A percentile compares a stretch with the other conserved stretches of the same genome.
These are phyloP conservation scores for Clarireedia homoeocarpa DNA, from an alignment of 2,329 filamentous ascomycete species.

Conservation along the genomic window DNA sequence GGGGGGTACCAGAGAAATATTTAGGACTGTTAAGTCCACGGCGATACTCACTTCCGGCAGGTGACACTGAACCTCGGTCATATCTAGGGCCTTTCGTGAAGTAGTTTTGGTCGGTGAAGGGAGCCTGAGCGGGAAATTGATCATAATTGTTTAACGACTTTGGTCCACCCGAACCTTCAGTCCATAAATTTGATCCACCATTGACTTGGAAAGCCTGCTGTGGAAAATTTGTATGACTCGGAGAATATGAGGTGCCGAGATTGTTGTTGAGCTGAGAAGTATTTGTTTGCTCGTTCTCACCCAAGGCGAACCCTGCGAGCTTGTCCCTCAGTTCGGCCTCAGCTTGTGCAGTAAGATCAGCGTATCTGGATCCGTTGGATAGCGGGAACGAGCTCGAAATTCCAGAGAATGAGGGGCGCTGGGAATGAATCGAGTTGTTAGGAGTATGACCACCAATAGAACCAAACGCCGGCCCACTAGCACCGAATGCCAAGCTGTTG, in stretches of 20 bases:
- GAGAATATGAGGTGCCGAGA: constrained; percentile 20
- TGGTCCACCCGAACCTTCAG: constrained; percentile 17
- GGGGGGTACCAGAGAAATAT: constrained; percentile 25
- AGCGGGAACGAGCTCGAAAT: constrained; percentile 42
- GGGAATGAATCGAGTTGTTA: constrained; percentile 40
- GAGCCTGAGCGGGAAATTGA: constrained; percentile 21
- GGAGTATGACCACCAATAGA: constrained; percentile 32
- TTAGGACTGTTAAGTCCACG: constrained; percentile 27
- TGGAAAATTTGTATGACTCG: constrained; percentile 19
- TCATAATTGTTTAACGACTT: constrained; percentile 22
- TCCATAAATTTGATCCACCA: constrained; percentile 23
- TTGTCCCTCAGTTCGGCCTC: constrained; percentile 25
- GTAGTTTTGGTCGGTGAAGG: constrained; percentile 25
- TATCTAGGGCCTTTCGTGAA: constrained; percentile 22
- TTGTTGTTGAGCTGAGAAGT: constrained; percentile 18
- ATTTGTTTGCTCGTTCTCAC: constrained; percentile 19
- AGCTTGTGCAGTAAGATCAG: constrained; percentile 17
- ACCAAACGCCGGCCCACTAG: constrained; percentile 21
- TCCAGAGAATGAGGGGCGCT: constrained; percentile 37
- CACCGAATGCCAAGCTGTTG: constrained; percentile 20
- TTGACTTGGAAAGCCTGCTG: constrained; percentile 19
- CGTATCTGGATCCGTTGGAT: constrained; percentile 31
- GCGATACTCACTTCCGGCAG: constrained; percentile 28
- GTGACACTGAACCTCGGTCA: constrained; percentile 25
- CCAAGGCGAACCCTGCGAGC: constrained; percentile 22